These are phyloP conservation scores for Phellinidium pouzarii DNA, from an alignment of 1,284 basidiomycete genomes.

Conservation along the genomic window DNA sequence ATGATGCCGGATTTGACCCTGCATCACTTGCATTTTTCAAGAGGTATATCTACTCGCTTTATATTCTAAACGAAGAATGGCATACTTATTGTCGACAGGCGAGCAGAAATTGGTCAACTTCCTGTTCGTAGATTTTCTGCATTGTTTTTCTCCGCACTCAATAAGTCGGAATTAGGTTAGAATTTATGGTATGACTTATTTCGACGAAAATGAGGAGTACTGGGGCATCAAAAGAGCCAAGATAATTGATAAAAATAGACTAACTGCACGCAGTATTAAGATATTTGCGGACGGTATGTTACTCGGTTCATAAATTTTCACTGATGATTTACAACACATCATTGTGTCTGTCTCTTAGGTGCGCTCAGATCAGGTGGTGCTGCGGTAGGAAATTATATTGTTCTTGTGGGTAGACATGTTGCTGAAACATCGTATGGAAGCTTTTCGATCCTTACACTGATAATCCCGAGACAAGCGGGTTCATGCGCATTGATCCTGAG, in stretches of 20 bases:
- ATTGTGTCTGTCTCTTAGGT: slow-evolving; percentile 37
- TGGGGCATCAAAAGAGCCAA: slow-evolving; percentile 65
- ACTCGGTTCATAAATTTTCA: not conserved
- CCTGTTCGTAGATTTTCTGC: slow-evolving; percentile 40
- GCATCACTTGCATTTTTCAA: slow-evolving; percentile 69
- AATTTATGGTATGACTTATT: slow-evolving; percentile 68
- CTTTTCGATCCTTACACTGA: slow-evolving; percentile 77
- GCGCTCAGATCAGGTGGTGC: slow-evolving; percentile 88
- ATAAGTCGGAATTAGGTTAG: slow-evolving; percentile 42
- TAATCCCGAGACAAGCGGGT: slow-evolving; percentile 67
- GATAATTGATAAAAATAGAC: slow-evolving; percentile 52
- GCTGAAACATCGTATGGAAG: slow-evolving; percentile 28
- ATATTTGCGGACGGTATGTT: slow-evolving; percentile 77
- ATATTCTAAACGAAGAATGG: slow-evolving; percentile 5
- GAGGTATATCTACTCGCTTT: slow-evolving; percentile 35
- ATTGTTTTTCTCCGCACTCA: not conserved
- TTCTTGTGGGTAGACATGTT: not conserved
- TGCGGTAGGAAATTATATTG: slow-evolving; percentile 50
- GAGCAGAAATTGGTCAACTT: slow-evolving; percentile 50
- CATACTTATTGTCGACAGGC: slow-evolving; percentile 33
- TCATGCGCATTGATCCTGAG: slow-evolving; percentile 67
- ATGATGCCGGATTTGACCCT: slow-evolving; percentile 75
- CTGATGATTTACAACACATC: slow-evolving; percentile 7
- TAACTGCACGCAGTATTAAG: slow-evolving; percentile 79
- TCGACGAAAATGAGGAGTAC: slow-evolving; percentile 64